Evolutionary conservation across 495 filamentous ascomycete species (phyloP).

Genomic region (Hapsidospora chrysogenum): DNA sequence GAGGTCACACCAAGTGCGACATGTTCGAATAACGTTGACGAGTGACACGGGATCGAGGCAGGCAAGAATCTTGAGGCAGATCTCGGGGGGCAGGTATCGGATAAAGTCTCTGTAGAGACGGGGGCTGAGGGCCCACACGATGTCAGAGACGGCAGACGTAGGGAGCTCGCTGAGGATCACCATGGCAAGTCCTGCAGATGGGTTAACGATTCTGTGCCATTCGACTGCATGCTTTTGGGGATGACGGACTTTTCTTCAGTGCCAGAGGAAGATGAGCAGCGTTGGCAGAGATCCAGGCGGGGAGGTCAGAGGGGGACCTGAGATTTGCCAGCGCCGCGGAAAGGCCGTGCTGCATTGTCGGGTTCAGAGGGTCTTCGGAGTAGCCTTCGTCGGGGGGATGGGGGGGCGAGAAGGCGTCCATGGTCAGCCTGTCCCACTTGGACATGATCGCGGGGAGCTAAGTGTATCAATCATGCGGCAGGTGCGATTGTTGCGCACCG

Average conservation of each 20-base stretch:
- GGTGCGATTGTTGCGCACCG: too few relatives aligned
- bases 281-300: slow-evolving; percentile 27
- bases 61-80: slow-evolving; percentile 74
- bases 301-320: slow-evolving; percentile 15
- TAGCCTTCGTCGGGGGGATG: slow-evolving; percentile 40
- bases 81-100: slow-evolving; percentile 66
- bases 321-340: slow-evolving; percentile 8
- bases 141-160: slow-evolving; percentile 55
- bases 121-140: slow-evolving; percentile 57
- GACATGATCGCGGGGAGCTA: background rate
- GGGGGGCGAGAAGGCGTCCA: slow-evolving; percentile 17
- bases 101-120: slow-evolving; percentile 87
- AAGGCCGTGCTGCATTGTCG: slow-evolving; percentile 9
- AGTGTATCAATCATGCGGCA: too few relatives aligned
- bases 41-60: slow-evolving; percentile 66
- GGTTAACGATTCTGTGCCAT: background rate
- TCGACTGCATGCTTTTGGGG: background rate
- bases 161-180: slow-evolving; percentile 54
- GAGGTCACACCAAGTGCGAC: slow-evolving; percentile 63
- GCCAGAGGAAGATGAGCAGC: slow-evolving; percentile 24
- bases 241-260: slow-evolving; percentile 29
- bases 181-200: slow-evolving; percentile 38
- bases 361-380: slow-evolving; percentile 37
- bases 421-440: slow-evolving; percentile 3
- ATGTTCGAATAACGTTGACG: slow-evolving; percentile 59